A percentile compares a stretch with the other conserved stretches of the same genome.
Conservation (phyloP, 2,329 filamentous ascomycete genomes). For the Scopulariopsis brevicaulis region DNA sequence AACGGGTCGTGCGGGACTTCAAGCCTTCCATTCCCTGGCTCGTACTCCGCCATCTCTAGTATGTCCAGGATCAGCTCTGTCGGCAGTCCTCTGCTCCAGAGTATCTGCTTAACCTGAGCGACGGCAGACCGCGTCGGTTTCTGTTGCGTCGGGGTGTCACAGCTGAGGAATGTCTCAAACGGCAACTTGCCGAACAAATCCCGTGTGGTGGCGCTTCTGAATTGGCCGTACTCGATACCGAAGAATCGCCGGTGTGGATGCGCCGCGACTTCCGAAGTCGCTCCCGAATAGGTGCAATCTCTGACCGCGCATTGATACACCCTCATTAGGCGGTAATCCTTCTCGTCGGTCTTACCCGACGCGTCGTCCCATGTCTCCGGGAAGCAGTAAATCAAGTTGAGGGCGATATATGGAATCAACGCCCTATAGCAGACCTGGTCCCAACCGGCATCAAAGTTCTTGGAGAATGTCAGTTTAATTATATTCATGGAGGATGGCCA, state of each 20-base stretch:
- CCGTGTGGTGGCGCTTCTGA: neutral
- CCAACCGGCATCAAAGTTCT: slow-evolving; percentile 9
- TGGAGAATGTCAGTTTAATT: neutral
- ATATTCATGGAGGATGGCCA: neutral
- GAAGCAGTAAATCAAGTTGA: slow-evolving; percentile 11
- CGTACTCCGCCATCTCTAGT: slow-evolving; percentile 7
- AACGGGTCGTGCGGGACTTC: slow-evolving; percentile 10
- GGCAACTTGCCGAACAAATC: neutral
- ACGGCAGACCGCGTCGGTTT: slow-evolving; percentile 4
- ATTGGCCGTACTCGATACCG: slow-evolving; percentile 7
- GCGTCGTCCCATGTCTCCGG: slow-evolving; percentile 7
- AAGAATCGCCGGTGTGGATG: slow-evolving; percentile 11
- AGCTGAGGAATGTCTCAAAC: neutral
- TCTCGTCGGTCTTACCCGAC: neutral
- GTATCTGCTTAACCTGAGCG: neutral
- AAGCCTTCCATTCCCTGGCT: slow-evolving; percentile 5
- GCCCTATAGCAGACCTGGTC: slow-evolving; percentile 6
- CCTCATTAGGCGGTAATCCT: slow-evolving; percentile 9
- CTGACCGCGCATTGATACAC: slow-evolving; percentile 9
- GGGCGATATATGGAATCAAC: slow-evolving; percentile 10
- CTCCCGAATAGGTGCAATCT: neutral
- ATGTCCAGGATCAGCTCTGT: slow-evolving; percentile 8
- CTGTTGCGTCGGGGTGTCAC: neutral
- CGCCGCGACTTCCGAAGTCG: slow-evolving; percentile 4
- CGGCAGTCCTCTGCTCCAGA: slow-evolving; percentile 8